phyloP scores from a whole-genome alignment of 495 filamentous ascomycete genomes.

The Hamigera avellanea region DNA sequence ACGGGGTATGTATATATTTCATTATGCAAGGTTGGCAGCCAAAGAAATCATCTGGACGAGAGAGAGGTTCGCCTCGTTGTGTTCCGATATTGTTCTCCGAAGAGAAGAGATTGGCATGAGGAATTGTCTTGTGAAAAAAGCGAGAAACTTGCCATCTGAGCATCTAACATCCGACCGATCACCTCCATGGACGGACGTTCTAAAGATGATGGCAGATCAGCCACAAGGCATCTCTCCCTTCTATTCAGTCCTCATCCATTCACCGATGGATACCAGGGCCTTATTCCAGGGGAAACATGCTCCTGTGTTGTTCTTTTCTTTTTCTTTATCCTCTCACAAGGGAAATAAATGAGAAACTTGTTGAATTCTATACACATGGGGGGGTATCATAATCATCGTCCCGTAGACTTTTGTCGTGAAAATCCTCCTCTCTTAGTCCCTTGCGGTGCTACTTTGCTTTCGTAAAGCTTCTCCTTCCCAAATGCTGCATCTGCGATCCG shows the following conservation, averaged over 20 bases:
- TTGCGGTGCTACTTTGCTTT: conserved; percentile 14
- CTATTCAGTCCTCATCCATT: conserved; percentile 21
- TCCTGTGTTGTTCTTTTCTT: not conserved
- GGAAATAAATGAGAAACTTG: not conserved
- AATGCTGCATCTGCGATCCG: conserved; percentile 71
- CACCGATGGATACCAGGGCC: conserved; percentile 13
- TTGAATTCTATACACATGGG: not conserved
- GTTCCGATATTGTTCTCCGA: no score
- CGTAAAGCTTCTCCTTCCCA: conserved; percentile 59
- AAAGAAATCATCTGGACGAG: no score
- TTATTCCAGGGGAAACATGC: conserved; percentile 27
- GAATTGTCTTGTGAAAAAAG: no score
- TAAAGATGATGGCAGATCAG: conserved; percentile 69
- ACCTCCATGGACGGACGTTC: conserved; percentile 54
- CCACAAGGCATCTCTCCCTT: conserved; percentile 11
- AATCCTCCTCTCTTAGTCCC: conserved; percentile 26
- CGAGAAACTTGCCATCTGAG: conserved; percentile 31
- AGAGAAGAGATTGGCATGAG: no score
- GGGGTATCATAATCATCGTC: conserved; percentile 13
- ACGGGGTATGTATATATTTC: no score
- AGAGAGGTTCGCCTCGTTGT: no score
- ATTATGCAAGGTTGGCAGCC: no score
- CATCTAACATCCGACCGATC: conserved; percentile 41
- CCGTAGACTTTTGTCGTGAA: conserved; percentile 19
- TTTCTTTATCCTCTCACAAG: conserved; percentile 8